These are phyloP conservation scores for Naganishia vaughanmartiniae DNA, from an alignment of 768 basidiomycete species.

Conservation along the genomic window DNA sequence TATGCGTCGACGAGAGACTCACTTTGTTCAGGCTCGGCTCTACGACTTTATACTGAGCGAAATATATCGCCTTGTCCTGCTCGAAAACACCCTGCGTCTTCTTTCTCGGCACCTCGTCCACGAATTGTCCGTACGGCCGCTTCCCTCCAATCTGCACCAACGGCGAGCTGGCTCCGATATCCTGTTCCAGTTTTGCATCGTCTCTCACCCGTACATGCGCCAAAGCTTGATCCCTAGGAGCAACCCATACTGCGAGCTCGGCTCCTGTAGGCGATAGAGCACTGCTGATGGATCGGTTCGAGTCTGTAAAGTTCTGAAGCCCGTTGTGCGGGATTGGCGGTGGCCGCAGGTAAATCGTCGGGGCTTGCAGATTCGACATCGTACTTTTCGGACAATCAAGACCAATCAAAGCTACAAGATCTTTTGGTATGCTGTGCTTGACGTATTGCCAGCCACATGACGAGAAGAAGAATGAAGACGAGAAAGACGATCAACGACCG, in stretches of 20 bases:
- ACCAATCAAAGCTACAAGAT: background rate
- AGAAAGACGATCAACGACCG: background rate
- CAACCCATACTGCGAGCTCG: constrained; percentile 24
- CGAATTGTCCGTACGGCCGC: constrained; percentile 5
- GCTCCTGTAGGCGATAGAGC: constrained; percentile 15
- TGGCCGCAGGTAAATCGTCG: constrained; percentile 26
- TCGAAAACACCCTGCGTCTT: constrained; percentile 19
- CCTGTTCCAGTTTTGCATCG: background rate
- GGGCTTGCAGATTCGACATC: constrained; percentile 1
- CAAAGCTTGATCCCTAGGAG: constrained; percentile 15
- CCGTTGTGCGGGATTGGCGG: constrained; percentile 26
- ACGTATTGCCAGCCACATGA: background rate
- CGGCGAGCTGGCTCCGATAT: background rate
- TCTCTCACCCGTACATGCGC: constrained; percentile 4
- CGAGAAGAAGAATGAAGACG: background rate
- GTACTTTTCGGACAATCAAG: background rate
- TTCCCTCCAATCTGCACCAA: constrained; percentile 16
- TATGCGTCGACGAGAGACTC: background rate
- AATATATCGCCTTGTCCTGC: constrained; percentile 31
- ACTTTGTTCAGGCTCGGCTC: constrained; percentile 25
- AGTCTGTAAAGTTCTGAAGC: constrained; percentile 19
- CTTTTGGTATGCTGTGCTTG: background rate
- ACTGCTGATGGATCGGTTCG: constrained; percentile 23
- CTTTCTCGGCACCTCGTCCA: constrained; percentile 1
- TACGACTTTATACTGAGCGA: constrained; percentile 16